Base-by-base conservation (phyloP, 441 rosid species). In the Omphalea diandra region DNA sequence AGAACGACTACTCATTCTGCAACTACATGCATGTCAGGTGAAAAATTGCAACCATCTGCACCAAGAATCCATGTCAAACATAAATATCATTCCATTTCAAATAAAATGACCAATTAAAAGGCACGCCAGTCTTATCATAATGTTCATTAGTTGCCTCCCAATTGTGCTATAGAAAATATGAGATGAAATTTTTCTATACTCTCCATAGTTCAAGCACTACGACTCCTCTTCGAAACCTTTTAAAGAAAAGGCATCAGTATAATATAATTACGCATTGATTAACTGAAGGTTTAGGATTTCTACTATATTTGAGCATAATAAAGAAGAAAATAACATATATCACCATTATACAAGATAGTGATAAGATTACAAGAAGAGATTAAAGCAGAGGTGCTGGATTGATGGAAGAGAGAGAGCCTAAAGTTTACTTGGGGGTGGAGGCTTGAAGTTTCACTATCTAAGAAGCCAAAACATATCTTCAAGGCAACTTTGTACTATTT, bases 1-100 rank as follows among this genome's bases (percentile, higher is more conserved):
- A 62, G 58, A 75, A 17, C 73, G 77, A 63, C 70, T 61, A 44
- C 81, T 83, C 92, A 85, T 87, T 64, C 69, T 46, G 20, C 27
- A 33, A 38, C 65, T 59, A 67, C 17, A 60, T 26, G 56, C 71
- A 59, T 53, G 26, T 73, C 75, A 61, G n/a, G 61, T 46, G 63
- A 49, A 63, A 65, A 60, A 6, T 32, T 53, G 59, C 56, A 75
- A 58, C 68, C 71, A 77, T 72, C 82, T 74, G 67, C 72, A 73
- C 47, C 72, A 59, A 15, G 38, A 24, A 63, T 41, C 53, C 2
- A 41, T 24, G 11, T 63, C n/a, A 24, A 41, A 38, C 17, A 38
- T 11, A n/a, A 64, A 32, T 7, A 10, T 43, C 53, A 63, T 12
- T 24, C 24, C 29, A 26, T 40, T 5, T 26, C 32, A 9, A 26